Conservation (phyloP, 345 rosid genomes). For the Eucalyptus pauciflora region DNA sequence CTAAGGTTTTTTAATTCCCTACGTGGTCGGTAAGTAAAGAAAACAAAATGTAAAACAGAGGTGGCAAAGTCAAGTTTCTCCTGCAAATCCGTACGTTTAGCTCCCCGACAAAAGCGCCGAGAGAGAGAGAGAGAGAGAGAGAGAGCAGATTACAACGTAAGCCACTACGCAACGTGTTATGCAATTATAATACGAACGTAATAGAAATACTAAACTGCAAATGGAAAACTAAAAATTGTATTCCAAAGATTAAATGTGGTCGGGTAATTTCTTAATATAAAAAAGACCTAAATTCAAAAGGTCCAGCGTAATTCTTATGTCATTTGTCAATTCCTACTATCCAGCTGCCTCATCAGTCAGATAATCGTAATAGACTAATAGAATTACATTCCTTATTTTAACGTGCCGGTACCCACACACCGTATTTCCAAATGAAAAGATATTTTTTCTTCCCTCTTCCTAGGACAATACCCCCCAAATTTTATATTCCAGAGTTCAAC, state of each 20-base stretch:
- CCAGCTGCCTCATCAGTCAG: accelerated
- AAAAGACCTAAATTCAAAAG: neutral
- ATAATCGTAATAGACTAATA: accelerated
- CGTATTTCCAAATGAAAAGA: accelerated
- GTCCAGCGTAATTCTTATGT: neutral
- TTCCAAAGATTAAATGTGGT: neutral
- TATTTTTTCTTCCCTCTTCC: too few species aligned
- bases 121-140: too few species aligned
- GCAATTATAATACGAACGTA: neutral
- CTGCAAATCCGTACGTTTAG: neutral
- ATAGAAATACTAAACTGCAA: neutral
- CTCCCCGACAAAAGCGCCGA: neutral
- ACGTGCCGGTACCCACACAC: accelerated
- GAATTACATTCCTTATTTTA: accelerated
- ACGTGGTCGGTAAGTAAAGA: neutral
- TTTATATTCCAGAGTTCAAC: too few species aligned
- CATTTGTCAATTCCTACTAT: too few species aligned
- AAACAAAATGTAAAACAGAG: too few species aligned
- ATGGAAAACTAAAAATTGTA: neutral
- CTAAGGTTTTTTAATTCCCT: too few species aligned
- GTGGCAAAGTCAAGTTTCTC: neutral
- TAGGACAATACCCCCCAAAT: too few species aligned
- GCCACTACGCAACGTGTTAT: neutral
- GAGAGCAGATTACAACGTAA: neutral
- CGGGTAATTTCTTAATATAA: too few species aligned